Evolutionary conservation across 441 rosid species (phyloP).

Genomic region (Raphanus hybrid): DNA sequence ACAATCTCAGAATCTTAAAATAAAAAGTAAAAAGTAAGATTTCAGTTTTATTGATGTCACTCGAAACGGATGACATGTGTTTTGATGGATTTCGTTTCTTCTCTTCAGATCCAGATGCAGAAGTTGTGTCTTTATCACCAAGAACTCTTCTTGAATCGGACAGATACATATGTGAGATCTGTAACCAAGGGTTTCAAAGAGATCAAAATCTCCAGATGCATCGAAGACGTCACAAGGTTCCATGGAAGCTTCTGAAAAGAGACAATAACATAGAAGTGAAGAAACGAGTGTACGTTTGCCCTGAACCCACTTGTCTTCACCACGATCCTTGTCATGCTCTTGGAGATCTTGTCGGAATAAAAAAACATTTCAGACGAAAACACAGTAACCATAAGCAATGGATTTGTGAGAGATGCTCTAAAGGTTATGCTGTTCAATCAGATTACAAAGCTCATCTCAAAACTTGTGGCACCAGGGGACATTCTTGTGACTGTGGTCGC

Average conservation of each 20-base stretch:
- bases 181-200: slow-evolving; percentile 93
- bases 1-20: not conserved
- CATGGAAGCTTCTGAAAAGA: slow-evolving; percentile 92
- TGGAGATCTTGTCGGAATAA: slow-evolving; percentile 95
- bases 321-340: slow-evolving; percentile 91
- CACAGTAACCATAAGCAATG: slow-evolving; percentile 93
- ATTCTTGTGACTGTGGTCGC: slow-evolving; percentile 97
- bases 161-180: slow-evolving; percentile 91
- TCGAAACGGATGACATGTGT: slow-evolving; percentile 15
- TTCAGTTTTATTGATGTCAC: slow-evolving; percentile 13
- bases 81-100: not conserved
- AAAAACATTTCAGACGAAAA: slow-evolving; percentile 87
- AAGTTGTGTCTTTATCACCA: slow-evolving; percentile 90
- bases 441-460: slow-evolving; percentile 97
- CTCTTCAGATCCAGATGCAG: slow-evolving; percentile 87
- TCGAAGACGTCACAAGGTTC: slow-evolving; percentile 89
- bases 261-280: slow-evolving; percentile 68
- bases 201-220: slow-evolving; percentile 98
- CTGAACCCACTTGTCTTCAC: slow-evolving; percentile 89
- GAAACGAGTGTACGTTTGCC: slow-evolving; percentile 91
- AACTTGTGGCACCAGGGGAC: slow-evolving; percentile 96
- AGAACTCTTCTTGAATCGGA: slow-evolving; percentile 82
- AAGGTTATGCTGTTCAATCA: slow-evolving; percentile 95
- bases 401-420: slow-evolving; percentile 89
- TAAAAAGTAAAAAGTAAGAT: not conserved